Evolutionary conservation across 2,329 filamentous ascomycete genomes (phyloP), one percentile per base, ranked within the genome.

Genomic region (Phyllosticta citriasiana): DNA sequence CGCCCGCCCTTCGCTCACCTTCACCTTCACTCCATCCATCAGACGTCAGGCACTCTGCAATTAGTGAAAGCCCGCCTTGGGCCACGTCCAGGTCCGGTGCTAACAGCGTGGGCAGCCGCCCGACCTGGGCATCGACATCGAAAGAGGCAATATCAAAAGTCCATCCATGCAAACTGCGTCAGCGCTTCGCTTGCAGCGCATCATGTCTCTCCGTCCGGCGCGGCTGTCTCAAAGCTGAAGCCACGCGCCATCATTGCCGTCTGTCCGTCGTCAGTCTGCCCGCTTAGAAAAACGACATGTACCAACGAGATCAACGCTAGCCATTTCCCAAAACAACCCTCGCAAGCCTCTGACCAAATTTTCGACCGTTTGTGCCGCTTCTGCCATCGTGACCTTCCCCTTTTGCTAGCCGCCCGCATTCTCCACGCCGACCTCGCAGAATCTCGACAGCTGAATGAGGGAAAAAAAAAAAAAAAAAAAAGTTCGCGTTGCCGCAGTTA

Each of bases 371-470:
- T 47, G 40, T 47, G 12, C 40, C 40, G 40, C 40, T n/a, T 47
- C 40, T 52, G 35, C 47, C 57, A 61, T 61, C 59, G 59, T 61
- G 54, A 54, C 59, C 55, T 61, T 61, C 59, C 59, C 53, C 19
- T 47, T 61, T 51, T 14, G 59, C 40, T 50, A 25, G n/a, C 53
- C 7, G 52, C n/a, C 35, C 55, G 53, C 58, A 56, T 60, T 60
- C 58, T 54, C 53, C 53, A 30, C 53, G 16, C 14, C 40, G 40
- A 40, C 33, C 33, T 40, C 33, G 33, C 33, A 40, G 33, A 9
- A 40, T 40, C 33, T 40, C 33, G 33, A 12, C 35, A 27, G 26
- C 4, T 30, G 9, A 8, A 8, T 30, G 27, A 6, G 40, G 2
- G 16, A 2, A 19, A 19, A 47, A 47, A 12, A 40, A 47, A n/a